Evolutionary conservation across 1,284 basidiomycete species (phyloP).

Genomic region (Fomitopsis palustris): DNA sequence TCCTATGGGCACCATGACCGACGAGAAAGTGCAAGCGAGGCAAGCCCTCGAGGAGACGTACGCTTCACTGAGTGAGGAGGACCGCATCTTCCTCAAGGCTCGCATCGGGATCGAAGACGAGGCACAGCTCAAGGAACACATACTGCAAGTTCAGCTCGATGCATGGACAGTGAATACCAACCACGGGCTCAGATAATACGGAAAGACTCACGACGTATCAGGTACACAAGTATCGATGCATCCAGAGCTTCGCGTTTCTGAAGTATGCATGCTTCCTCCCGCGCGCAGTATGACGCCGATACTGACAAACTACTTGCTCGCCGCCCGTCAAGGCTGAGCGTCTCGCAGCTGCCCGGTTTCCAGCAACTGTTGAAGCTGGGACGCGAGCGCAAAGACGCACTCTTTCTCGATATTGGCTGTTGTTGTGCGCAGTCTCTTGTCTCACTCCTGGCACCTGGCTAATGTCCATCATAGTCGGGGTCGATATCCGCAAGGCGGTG

Average conservation of each 20-base stretch:
- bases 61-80: constrained; percentile 25
- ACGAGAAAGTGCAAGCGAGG: background rate
- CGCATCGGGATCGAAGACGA: constrained; percentile 39
- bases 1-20: background rate
- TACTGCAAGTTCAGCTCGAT: constrained; percentile 37
- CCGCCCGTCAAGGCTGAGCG: constrained; percentile 25
- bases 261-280: background rate
- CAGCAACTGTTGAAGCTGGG: constrained; percentile 35
- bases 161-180: constrained; percentile 8
- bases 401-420: constrained; percentile 44
- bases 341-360: constrained; percentile 40
- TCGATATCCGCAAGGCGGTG: constrained; percentile 38
- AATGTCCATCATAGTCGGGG: constrained; percentile 33
- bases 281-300: background rate
- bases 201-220: background rate
- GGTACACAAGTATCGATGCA: constrained; percentile 16
- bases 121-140: constrained; percentile 40
- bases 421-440: constrained; percentile 37
- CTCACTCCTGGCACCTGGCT: no score
- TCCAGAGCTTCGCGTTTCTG: constrained; percentile 12
- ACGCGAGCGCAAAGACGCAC: constrained; percentile 34
- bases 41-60: constrained; percentile 14
- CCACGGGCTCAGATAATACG: no score
- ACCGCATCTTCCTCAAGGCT: constrained; percentile 35
- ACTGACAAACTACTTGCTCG: background rate